A percentile compares a stretch with the other conserved stretches of the same genome.
Conservation (phyloP, 2,329 filamentous ascomycete genomes). For the Paracorniculantispora psalliotae region DNA sequence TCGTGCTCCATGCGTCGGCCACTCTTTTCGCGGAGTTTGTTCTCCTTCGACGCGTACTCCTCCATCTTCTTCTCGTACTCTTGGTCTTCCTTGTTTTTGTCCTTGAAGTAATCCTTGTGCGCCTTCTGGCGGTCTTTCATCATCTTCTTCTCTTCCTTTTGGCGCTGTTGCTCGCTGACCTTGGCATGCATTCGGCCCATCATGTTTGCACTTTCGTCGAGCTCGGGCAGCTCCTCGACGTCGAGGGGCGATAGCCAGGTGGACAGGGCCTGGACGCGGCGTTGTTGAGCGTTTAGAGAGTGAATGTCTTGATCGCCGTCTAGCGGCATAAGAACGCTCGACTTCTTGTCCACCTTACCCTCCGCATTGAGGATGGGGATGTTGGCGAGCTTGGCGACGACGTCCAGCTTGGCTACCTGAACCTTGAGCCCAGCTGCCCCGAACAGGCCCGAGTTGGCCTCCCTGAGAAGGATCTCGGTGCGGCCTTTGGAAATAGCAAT, state of each 20-base stretch:
- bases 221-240: constrained; percentile 11
- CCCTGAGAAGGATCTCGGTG: constrained; percentile 16
- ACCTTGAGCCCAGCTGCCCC: constrained; percentile 14
- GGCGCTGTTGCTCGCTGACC: constrained; percentile 15
- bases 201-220: not conserved
- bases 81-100: not conserved
- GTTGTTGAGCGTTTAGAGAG: constrained; percentile 15
- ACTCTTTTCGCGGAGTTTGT: not conserved
- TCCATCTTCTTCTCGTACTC: constrained; percentile 9
- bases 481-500: constrained; percentile 17
- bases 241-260: constrained; percentile 17
- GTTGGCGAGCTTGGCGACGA: constrained; percentile 16
- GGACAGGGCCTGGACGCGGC: constrained; percentile 15
- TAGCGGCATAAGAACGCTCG: constrained; percentile 15
- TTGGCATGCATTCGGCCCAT: constrained; percentile 14
- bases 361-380: constrained; percentile 18
- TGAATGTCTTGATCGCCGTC: constrained; percentile 1
- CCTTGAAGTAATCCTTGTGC: not conserved
- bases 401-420: constrained; percentile 18
- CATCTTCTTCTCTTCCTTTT: constrained; percentile 16
- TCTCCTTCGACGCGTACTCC: not conserved
- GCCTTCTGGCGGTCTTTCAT: constrained; percentile 14
- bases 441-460: constrained; percentile 16
- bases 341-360: constrained; percentile 15
- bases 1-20: not conserved